Conservation (phyloP, 225 moss, liverwort and hornwort species). For the Lunularia cruciata region DNA sequence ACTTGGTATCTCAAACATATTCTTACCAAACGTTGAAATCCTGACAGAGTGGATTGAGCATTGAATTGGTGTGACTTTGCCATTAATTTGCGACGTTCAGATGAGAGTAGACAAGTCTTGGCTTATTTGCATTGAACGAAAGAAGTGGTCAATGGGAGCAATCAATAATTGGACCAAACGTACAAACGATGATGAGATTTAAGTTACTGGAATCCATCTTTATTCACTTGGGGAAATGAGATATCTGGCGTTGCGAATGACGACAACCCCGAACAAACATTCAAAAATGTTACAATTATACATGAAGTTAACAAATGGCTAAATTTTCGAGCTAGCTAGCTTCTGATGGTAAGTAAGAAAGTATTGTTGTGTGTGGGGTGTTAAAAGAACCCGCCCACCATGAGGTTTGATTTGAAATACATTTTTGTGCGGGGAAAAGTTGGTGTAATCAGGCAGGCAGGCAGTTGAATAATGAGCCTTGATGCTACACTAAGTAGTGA, state of each 20-base stretch:
- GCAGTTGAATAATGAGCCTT: neutral
- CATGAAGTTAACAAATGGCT: conserved; percentile 2
- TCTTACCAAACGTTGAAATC: too few species aligned
- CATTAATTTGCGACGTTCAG: too few species aligned
- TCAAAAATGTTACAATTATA: conserved; percentile 28
- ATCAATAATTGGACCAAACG: too few species aligned
- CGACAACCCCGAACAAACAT: conserved; percentile 14
- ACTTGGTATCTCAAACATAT: too few species aligned
- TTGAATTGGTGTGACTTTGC: too few species aligned
- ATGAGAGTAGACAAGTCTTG: too few species aligned
- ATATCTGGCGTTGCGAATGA: neutral
- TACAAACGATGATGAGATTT: too few species aligned
- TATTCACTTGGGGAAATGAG: conserved; percentile 12
- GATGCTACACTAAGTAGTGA: conserved; percentile 2
- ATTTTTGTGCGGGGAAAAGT: conserved; percentile 17
- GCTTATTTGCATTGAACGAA: too few species aligned
- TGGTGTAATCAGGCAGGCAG: neutral
- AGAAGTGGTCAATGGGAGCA: too few species aligned
- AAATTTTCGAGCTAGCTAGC: neutral
- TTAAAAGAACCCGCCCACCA: conserved; percentile 16
- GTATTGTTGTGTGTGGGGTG: conserved; percentile 13
- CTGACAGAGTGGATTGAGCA: too few species aligned
- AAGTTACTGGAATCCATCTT: conserved; percentile 11
- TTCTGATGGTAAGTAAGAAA: neutral
- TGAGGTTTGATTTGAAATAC: conserved; percentile 17